phyloP scores from a whole-genome alignment of 306 rosid genomes.

The Casuarina cunninghamiana region DNA sequence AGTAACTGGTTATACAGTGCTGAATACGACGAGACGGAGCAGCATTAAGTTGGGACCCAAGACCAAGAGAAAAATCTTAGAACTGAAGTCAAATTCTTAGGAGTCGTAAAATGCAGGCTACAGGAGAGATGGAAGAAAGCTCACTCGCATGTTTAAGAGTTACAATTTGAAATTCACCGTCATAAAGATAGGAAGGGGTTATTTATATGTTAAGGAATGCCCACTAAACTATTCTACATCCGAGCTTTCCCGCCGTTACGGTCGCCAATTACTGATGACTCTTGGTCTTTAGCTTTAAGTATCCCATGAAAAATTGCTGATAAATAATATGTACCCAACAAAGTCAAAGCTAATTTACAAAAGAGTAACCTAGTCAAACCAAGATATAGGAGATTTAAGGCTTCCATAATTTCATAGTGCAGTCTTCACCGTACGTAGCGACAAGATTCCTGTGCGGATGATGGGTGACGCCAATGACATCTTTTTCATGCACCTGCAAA shows the following conservation, averaged over 20 bases:
- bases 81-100: too few species aligned
- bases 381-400: constrained; percentile 47
- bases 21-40: too few species aligned
- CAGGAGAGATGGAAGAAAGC: too few species aligned
- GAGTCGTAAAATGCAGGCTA: too few species aligned
- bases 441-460: constrained; percentile 98
- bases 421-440: constrained; percentile 82
- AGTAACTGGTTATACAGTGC: too few species aligned
- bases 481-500: constrained; percentile 92
- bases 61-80: too few species aligned
- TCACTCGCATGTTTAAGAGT: too few species aligned
- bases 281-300: not conserved
- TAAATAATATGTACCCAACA: not conserved
- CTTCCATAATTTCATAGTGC: constrained; percentile 96
- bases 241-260: not conserved
- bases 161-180: too few species aligned
- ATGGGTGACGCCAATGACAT: constrained; percentile 84
- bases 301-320: not conserved
- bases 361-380: not conserved
- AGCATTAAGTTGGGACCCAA: too few species aligned
- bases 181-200: too few species aligned
- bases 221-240: not conserved
- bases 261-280: not conserved
- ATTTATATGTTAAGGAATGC: too few species aligned
- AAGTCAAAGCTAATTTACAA: not conserved